A percentile compares a stretch with the other conserved stretches of the same genome.
These are phyloP conservation scores for Tolypocladium paradoxum DNA, from an alignment of 2,329 filamentous ascomycete species.

Conservation along the genomic window DNA sequence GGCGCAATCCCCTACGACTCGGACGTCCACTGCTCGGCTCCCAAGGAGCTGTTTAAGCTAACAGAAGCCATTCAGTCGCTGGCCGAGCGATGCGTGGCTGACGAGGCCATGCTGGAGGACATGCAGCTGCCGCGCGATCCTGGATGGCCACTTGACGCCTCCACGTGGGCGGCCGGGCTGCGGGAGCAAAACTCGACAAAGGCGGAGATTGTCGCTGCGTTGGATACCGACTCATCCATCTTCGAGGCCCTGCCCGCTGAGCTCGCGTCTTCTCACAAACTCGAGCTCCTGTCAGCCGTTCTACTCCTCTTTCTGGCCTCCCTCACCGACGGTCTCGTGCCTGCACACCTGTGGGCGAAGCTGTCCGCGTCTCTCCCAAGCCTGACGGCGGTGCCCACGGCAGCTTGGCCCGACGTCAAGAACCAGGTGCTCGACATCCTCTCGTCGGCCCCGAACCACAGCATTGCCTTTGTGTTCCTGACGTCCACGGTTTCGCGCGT, in stretches of 20 bases:
- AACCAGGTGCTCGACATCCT: slow-evolving; percentile 60
- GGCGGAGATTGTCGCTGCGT: slow-evolving; percentile 44
- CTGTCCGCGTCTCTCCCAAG: slow-evolving; percentile 49
- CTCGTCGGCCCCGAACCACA: slow-evolving; percentile 61
- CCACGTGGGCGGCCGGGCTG: slow-evolving; percentile 18
- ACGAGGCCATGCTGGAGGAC: slow-evolving; percentile 51
- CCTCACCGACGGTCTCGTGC: slow-evolving; percentile 70
- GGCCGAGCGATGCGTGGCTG: slow-evolving; percentile 45
- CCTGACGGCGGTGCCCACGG: slow-evolving; percentile 12
- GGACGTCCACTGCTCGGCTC: slow-evolving; percentile 65
- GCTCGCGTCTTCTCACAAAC: slow-evolving; percentile 50
- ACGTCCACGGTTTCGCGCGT: slow-evolving; percentile 59
- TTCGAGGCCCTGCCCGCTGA: slow-evolving; percentile 51
- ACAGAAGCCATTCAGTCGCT: slow-evolving; percentile 64
- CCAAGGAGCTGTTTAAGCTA: slow-evolving; percentile 79
- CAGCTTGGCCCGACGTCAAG: slow-evolving; percentile 31
- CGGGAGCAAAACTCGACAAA: slow-evolving; percentile 17
- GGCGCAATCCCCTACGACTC: slow-evolving; percentile 44
- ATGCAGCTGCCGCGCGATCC: slow-evolving; percentile 38
- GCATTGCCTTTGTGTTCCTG: slow-evolving; percentile 81
- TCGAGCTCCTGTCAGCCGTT: slow-evolving; percentile 64
- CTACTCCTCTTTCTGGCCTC: slow-evolving; percentile 65
- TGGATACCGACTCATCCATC: slow-evolving; percentile 61
- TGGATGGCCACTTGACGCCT: slow-evolving; percentile 50
- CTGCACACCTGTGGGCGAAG: slow-evolving; percentile 56